A percentile compares a stretch with the other conserved stretches of the same genome.
phyloP scores from a whole-genome alignment of 2,329 filamentous ascomycete genomes.

The Chaetomiaceae sp. region DNA sequence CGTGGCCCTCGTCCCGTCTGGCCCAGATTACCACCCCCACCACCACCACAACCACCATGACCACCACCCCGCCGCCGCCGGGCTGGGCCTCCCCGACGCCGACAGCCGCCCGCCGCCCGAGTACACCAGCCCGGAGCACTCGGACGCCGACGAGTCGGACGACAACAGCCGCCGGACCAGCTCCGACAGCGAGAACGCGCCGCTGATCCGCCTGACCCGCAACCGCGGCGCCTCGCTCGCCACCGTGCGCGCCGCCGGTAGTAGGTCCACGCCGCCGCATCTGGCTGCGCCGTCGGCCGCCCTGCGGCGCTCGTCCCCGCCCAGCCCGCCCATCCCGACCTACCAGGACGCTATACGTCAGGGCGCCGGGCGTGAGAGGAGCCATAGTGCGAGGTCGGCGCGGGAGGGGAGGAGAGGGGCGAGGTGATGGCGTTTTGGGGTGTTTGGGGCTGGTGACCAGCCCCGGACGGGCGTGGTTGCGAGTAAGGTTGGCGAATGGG shows the following conservation, averaged over 20 bases:
- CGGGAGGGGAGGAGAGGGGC: constrained; percentile 12
- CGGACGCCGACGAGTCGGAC: constrained; percentile 43
- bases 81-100: constrained; percentile 47
- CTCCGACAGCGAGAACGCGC: constrained; percentile 49
- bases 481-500: too few relatives aligned
- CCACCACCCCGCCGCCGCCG: constrained; percentile 34
- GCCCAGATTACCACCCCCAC: constrained; percentile 27
- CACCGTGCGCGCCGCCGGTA: constrained; percentile 27
- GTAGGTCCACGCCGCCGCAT: constrained; percentile 13
- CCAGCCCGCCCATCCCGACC: constrained; percentile 66
- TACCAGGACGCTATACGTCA: constrained; percentile 69
- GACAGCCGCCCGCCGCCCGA: constrained; percentile 64
- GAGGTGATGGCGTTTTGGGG: too few relatives aligned
- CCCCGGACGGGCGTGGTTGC: too few relatives aligned
- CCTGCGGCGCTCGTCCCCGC: too few relatives aligned
- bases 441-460: too few relatives aligned
- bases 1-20: constrained; percentile 29
- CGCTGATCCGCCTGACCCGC: constrained; percentile 45
- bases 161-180: constrained; percentile 40
- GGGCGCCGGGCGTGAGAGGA: constrained; percentile 42
- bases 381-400: constrained; percentile 32
- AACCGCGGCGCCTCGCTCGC: constrained; percentile 45
- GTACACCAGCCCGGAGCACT: constrained; percentile 60
- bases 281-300: too few relatives aligned
- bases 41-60: too few relatives aligned